A percentile compares a stretch with the other conserved stretches of the same genome.
Conservation (phyloP, 2,329 filamentous ascomycete genomes). For the Pseudogymnoascus verrucosus region DNA sequence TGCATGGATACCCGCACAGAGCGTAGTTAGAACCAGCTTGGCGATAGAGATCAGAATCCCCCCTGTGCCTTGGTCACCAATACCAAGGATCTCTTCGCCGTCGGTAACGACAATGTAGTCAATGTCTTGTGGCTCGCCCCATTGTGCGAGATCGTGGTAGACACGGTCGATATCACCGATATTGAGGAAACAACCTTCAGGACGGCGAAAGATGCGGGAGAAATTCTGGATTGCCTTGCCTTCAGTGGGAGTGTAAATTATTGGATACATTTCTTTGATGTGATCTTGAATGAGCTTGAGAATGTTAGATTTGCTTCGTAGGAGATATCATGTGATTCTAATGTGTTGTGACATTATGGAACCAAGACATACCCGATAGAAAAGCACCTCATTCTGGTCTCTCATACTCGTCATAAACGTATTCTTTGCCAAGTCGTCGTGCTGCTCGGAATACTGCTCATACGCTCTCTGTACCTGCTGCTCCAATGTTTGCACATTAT, state of each 20-base stretch:
- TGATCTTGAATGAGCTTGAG: conserved; percentile 63
- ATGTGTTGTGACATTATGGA: background rate
- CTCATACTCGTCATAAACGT: conserved; percentile 81
- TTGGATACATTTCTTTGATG: conserved; percentile 76
- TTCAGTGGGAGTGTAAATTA: conserved; percentile 90
- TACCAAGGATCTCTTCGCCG: conserved; percentile 70
- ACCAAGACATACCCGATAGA: conserved; percentile 52
- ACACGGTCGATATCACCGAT: conserved; percentile 61
- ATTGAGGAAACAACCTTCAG: conserved; percentile 75
- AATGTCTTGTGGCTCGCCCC: conserved; percentile 63
- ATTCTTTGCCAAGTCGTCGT: conserved; percentile 69
- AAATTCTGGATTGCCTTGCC: conserved; percentile 83
- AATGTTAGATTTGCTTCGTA: conserved; percentile 8
- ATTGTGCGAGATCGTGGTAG: conserved; percentile 57
- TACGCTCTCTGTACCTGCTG: conserved; percentile 73
- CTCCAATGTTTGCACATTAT: conserved; percentile 64
- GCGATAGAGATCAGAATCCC: conserved; percentile 78
- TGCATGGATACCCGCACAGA: conserved; percentile 82
- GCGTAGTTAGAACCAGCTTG: conserved; percentile 72
- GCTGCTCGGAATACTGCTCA: conserved; percentile 60
- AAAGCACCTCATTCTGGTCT: conserved; percentile 77
- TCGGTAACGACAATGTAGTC: conserved; percentile 81
- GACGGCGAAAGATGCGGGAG: conserved; percentile 66
- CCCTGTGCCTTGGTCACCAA: conserved; percentile 82
- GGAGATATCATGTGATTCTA: background rate